Evolutionary conservation across 306 rosid genomes (phyloP).

Genomic region (Lotus japonicus): DNA sequence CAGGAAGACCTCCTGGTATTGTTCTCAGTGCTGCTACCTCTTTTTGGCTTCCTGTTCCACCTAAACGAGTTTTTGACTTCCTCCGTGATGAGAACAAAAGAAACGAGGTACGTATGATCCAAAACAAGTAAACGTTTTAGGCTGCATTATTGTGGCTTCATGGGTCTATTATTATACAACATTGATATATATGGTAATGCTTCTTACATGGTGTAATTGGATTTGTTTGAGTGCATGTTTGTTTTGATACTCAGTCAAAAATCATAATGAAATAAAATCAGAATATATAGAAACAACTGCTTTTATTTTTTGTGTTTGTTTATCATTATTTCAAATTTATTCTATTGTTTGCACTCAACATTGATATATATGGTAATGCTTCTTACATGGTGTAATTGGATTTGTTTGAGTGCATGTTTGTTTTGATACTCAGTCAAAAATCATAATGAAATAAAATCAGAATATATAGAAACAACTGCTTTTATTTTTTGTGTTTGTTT

Average conservation of each 20-base stretch:
- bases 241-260: too few species aligned
- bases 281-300: too few species aligned
- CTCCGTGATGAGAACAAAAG: slow-evolving; percentile 91
- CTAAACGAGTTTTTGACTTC: slow-evolving; percentile 76
- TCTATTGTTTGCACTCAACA: too few species aligned
- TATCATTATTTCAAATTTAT: too few species aligned
- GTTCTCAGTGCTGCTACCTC: slow-evolving; percentile 97
- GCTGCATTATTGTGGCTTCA: background rate
- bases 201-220: background rate
- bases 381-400: background rate
- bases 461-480: too few species aligned
- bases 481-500: too few species aligned
- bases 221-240: background rate
- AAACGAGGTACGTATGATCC: slow-evolving; percentile 80
- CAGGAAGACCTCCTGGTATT: slow-evolving; percentile 92
- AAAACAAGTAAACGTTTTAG: background rate
- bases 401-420: background rate
- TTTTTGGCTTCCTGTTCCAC: slow-evolving; percentile 92
- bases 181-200: background rate
- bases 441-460: too few species aligned
- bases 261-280: too few species aligned
- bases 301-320: too few species aligned
- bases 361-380: background rate
- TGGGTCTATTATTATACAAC: background rate
- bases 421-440: too few species aligned